Evolutionary conservation across 139 green algal species (phyloP).

Genomic region (Ostreobium quekettii): DNA sequence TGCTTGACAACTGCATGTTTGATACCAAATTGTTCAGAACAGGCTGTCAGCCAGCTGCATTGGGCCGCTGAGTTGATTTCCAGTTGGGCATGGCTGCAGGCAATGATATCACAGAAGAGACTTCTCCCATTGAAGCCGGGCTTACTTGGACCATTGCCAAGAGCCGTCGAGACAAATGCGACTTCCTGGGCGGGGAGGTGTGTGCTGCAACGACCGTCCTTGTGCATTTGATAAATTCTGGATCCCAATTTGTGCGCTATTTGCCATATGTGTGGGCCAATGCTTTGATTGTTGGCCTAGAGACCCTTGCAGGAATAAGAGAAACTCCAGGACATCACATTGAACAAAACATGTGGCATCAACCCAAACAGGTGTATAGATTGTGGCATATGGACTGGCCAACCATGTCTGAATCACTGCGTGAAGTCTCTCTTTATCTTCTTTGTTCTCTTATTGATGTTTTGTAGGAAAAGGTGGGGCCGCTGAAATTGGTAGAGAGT

Average conservation of each 20-base stretch:
- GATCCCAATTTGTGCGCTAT: neutral
- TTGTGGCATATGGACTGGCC: too few species aligned
- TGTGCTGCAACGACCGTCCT: neutral
- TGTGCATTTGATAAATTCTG: neutral
- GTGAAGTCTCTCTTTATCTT: too few species aligned
- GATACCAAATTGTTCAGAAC: too few species aligned
- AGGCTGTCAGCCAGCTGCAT: too few species aligned
- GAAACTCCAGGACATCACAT: neutral
- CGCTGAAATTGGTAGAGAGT: too few species aligned
- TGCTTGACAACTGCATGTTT: too few species aligned
- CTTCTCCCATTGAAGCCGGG: conserved; percentile 90
- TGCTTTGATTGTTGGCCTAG: neutral
- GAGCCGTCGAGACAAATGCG: conserved; percentile 68
- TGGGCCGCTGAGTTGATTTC: conserved; percentile 20
- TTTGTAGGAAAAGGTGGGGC: too few species aligned
- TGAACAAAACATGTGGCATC: neutral
- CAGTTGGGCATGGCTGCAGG: conserved; percentile 33
- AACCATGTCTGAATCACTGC: too few species aligned
- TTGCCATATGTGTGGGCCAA: neutral
- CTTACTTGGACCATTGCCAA: conserved; percentile 96
- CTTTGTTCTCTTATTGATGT: too few species aligned
- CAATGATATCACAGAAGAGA: conserved; percentile 92
- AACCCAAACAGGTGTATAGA: neutral
- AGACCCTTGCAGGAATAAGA: neutral
- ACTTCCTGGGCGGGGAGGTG: conserved; percentile 89